Evolutionary conservation across 345 rosid genomes (phyloP), one percentile per base, ranked within the genome.

Genomic region (Salix viminalis): DNA sequence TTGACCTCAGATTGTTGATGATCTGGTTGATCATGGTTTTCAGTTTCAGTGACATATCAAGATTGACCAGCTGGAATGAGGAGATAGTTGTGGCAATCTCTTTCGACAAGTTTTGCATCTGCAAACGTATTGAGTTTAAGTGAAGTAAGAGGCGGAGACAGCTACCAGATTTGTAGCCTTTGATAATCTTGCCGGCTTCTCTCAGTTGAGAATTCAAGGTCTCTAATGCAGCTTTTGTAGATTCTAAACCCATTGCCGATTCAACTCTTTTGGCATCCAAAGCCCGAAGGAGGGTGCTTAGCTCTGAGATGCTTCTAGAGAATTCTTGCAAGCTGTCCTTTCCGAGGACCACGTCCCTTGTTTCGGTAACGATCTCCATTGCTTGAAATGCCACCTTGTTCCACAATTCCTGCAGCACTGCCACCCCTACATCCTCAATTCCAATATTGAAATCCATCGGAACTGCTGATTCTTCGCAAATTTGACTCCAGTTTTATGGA

Each of bases 71-170:
- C 79, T 83, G 85, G 76, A 86, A 79, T 2, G 85, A 84, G 37
- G 88, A 84, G 70, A 86, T 77, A 42, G 89, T 84, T 8, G 52
- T 60, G 21, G 91, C 89, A 8, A 88, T 86, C 83, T 83, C 85
- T 58, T 75, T 86, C 7, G 85, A 83, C 68, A 88, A 67, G 30
- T 66, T 71, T 58, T 82, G 62, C 84, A 88, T 84, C 75, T 72
- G 79, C 2, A 61, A 61, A 16, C 79, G 86, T 56, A 76, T 48
- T 1, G 82, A 76, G 37, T 77, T 69, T 1, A 79, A 84, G 52
- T 68, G 79, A 79, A 88, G 86, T 36, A 86, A 78, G 41, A 83
- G 76, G 52, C 83, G 80, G 26, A 88, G 62, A 23, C 76, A 26
- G 73, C 89, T 86, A 34, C 89, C 79, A 2, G 86, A 76, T 70